These are phyloP conservation scores for Urtica urens DNA, from an alignment of 306 rosid genomes.

Conservation along the genomic window DNA sequence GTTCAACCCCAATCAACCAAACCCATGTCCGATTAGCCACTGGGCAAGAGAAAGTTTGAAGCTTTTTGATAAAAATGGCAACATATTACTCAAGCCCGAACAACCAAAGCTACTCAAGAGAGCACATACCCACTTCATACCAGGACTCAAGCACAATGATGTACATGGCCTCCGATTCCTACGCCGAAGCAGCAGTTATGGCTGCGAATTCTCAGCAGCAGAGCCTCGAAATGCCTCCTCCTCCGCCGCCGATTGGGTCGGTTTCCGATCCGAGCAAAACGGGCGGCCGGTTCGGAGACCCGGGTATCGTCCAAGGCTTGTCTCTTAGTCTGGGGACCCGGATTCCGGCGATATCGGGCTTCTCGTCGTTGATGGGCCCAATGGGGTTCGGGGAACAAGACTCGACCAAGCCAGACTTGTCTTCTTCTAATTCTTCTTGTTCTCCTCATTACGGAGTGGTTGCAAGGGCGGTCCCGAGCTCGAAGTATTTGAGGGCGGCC, in stretches of 20 bases:
- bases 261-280: constrained; percentile 35
- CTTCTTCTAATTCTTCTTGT: too few relatives aligned
- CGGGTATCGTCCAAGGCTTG: constrained; percentile 44
- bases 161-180: constrained; percentile 41
- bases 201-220: constrained; percentile 42
- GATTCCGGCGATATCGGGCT: constrained; percentile 39
- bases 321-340: constrained; percentile 66
- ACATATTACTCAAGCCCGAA: constrained; percentile 36
- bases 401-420: constrained; percentile 33
- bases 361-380: constrained; percentile 41
- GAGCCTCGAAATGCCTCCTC: constrained; percentile 34
- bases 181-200: constrained; percentile 22
- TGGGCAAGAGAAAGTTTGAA: constrained; percentile 16
- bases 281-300: constrained; percentile 34
- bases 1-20: too few relatives aligned
- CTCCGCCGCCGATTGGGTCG: constrained; percentile 33
- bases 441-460: constrained; percentile 43
- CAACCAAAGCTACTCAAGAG: constrained; percentile 47
- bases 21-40: constrained; percentile 6
- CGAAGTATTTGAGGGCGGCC: constrained; percentile 61
- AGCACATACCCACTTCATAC: constrained; percentile 37
- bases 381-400: constrained; percentile 39
- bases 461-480: constrained; percentile 43
- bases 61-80: constrained; percentile 38
- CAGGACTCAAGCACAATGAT: constrained; percentile 51